These are phyloP conservation scores for Alternaria dauci DNA, from an alignment of 2,329 filamentous ascomycete genomes.

Conservation along the genomic window DNA sequence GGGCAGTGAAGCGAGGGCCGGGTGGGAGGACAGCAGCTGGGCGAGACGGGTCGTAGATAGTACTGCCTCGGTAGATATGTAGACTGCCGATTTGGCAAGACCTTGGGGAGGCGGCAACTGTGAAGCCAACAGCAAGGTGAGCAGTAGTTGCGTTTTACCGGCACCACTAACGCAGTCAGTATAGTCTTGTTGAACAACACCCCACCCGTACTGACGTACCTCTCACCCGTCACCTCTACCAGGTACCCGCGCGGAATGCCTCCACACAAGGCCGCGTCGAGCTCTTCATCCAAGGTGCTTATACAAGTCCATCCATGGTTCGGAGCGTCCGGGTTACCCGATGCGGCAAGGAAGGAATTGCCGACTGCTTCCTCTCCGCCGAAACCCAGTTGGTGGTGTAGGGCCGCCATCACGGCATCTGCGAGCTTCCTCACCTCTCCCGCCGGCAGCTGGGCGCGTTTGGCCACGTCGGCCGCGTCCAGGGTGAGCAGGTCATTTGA, in stretches of 20 bases:
- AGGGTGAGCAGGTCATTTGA: constrained; percentile 86
- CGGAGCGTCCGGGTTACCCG: constrained; percentile 5
- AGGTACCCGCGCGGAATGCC: constrained; percentile 83
- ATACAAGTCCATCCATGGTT: constrained; percentile 65
- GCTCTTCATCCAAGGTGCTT: constrained; percentile 77
- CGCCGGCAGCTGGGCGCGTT: constrained; percentile 81
- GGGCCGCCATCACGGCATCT: constrained; percentile 69
- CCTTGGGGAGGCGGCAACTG: constrained; percentile 81
- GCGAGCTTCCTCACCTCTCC: constrained; percentile 80
- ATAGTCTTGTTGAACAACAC: neutral
- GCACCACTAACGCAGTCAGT: constrained; percentile 68
- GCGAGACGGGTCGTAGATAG: constrained; percentile 82
- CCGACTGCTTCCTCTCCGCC: constrained; percentile 32
- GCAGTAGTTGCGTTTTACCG: constrained; percentile 93
- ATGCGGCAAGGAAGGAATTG: constrained; percentile 28
- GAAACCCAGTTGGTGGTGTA: constrained; percentile 70
- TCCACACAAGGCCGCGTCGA: constrained; percentile 77
- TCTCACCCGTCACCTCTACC: constrained; percentile 91
- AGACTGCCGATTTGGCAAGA: constrained; percentile 77
- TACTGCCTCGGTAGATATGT: constrained; percentile 91
- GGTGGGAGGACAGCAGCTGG: constrained; percentile 77
- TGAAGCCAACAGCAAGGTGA: constrained; percentile 81
- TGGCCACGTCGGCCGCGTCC: constrained; percentile 82
- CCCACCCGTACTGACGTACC: constrained; percentile 52
- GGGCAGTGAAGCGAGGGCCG: constrained; percentile 61